phyloP scores from a whole-genome alignment of 176 grass and related monocot species.

The Carex parvula region DNA sequence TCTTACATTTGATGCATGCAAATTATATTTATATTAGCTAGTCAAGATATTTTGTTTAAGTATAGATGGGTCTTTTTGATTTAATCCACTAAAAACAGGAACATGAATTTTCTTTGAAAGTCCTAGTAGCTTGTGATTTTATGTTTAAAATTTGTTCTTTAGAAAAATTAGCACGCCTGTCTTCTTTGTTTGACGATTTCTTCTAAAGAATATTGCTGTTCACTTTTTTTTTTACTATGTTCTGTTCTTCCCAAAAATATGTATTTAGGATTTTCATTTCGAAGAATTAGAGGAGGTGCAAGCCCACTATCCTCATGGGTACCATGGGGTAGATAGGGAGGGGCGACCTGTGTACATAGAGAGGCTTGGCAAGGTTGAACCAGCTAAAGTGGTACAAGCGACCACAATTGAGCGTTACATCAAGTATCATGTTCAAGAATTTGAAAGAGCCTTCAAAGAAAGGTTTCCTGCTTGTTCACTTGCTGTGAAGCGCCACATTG shows the following conservation, averaged over 20 bases:
- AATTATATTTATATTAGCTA: neutral
- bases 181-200: neutral
- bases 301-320: slow-evolving; percentile 83
- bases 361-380: slow-evolving; percentile 90
- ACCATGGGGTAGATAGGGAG: slow-evolving; percentile 78
- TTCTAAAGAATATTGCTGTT: neutral
- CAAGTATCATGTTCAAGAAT: slow-evolving; percentile 98
- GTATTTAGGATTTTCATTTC: slow-evolving; percentile 81
- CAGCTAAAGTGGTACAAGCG: slow-evolving; percentile 74
- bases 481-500: slow-evolving; percentile 89
- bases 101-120: neutral
- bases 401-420: slow-evolving; percentile 89
- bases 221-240: neutral
- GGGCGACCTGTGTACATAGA: slow-evolving; percentile 90
- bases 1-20: neutral
- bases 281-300: slow-evolving; percentile 73
- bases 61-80: neutral
- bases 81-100: neutral
- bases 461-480: slow-evolving; percentile 93
- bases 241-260: neutral
- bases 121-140: neutral
- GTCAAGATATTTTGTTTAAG: neutral
- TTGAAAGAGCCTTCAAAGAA: slow-evolving; percentile 91
- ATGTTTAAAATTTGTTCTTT: neutral
- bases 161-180: neutral